Evolutionary conservation across 139 green algal species (phyloP).

Genomic region (Chlorella vulgaris): DNA sequence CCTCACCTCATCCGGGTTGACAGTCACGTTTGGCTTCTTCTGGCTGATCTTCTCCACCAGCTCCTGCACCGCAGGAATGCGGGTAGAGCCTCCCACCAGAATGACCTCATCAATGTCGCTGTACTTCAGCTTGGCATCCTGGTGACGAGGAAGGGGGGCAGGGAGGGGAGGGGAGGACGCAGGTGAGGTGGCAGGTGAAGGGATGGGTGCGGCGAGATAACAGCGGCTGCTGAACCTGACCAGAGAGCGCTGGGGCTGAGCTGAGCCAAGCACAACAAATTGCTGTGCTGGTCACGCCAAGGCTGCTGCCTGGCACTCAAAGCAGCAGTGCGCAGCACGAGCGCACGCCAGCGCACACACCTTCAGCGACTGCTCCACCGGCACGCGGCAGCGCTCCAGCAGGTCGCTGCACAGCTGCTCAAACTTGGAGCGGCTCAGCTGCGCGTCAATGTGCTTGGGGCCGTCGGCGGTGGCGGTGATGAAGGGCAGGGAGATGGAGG

Average conservation of each 20-base stretch:
- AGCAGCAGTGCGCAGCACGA: neutral
- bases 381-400: conserved; percentile 84
- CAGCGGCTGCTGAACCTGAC: too few species aligned
- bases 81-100: conserved; percentile 95
- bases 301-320: neutral
- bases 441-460: conserved; percentile 99
- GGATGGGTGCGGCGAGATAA: neutral
- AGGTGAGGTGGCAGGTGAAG: neutral
- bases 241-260: too few species aligned
- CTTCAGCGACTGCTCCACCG: conserved; percentile 91
- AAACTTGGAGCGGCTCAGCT: conserved; percentile 88
- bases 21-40: conserved; percentile 95
- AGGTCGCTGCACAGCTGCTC: conserved; percentile 96
- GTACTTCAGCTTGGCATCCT: conserved; percentile 90
- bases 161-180: neutral
- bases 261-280: too few species aligned
- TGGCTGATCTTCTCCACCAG: conserved; percentile 90
- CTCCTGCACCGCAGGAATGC: conserved; percentile 92
- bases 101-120: conserved; percentile 94
- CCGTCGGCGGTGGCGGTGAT: conserved; percentile 99
- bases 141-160: neutral
- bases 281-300: neutral
- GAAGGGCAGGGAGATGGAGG: conserved; percentile 97
- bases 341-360: conserved; percentile 29
- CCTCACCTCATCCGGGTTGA: conserved; percentile 99